A percentile compares a stretch with the other conserved stretches of the same genome.
Evolutionary conservation across 2,329 filamentous ascomycete genomes (phyloP).

Genomic region (Ophiognomonia clavigignenti-juglandacearum): DNA sequence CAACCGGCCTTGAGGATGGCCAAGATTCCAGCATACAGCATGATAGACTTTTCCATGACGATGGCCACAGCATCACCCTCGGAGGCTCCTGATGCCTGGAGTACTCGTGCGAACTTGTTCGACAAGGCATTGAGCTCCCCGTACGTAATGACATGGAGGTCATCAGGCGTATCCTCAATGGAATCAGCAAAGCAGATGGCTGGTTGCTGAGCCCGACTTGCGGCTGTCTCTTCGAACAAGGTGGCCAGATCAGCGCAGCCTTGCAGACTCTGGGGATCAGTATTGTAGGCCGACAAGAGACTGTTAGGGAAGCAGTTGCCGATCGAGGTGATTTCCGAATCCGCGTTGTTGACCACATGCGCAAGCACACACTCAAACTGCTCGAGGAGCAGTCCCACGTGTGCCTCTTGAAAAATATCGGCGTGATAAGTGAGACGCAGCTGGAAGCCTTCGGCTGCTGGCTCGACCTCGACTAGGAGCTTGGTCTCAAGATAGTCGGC

Average conservation of each 20-base stretch:
- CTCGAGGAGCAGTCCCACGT: conserved; percentile 50
- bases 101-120: conserved; percentile 56
- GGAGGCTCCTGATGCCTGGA: conserved; percentile 42
- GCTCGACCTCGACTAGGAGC: conserved; percentile 72
- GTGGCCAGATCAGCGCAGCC: conserved; percentile 40
- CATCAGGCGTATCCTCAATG: conserved; percentile 31
- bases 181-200: conserved; percentile 62
- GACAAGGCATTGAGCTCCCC: conserved; percentile 56
- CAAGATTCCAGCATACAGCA: conserved; percentile 70
- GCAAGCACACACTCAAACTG: conserved; percentile 55
- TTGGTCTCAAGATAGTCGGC: conserved; percentile 72
- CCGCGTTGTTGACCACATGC: conserved; percentile 24
- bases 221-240: conserved; percentile 51
- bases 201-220: conserved; percentile 41
- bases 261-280: conserved; percentile 26
- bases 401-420: conserved; percentile 43
- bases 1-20: conserved; percentile 70
- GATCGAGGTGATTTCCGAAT: conserved; percentile 22
- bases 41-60: conserved; percentile 69
- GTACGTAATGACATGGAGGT: conserved; percentile 54
- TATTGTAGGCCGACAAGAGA: conserved; percentile 46
- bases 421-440: conserved; percentile 45
- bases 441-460: conserved; percentile 36
- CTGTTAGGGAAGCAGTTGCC: conserved; percentile 23
- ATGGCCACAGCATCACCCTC: conserved; percentile 63